Base-by-base conservation (phyloP, 176 grass and related monocot species). In the Otatea glauca region DNA sequence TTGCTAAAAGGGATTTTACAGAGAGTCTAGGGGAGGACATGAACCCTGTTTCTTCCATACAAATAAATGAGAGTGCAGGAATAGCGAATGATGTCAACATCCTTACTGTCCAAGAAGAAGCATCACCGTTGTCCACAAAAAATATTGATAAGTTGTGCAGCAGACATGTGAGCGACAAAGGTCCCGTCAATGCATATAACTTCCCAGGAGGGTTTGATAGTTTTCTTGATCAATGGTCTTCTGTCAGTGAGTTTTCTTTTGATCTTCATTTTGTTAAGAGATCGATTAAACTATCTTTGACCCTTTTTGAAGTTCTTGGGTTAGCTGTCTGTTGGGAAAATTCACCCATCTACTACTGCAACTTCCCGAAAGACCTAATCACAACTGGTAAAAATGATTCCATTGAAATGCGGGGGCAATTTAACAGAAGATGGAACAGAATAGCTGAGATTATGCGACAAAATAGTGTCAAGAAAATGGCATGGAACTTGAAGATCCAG, bases 271-370 rank as follows among this genome's bases (percentile, higher is more conserved):
- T 95, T 87, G 42, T 86, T 29, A 95, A 86, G 85, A 88, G 78
- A 71, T 58, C 81, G 66, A 67, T 86, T 56, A 85, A 83, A 72
- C 32, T 74, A 75, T 88, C 85, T 48, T 84, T 3, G 11, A 59
- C 18, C 74, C 13, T 82, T 86, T 94, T 91, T 81, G 95, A 98
- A 90, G 86, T 95, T 78, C 78, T 95, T 81, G 95, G 95, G 54
- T 77, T 98, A 68, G 92, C 95, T 51, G 76, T 98, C 73, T 98
- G 92, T 81, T 98, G 95, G 95, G 91, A 95, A 82, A 91, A 86
- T 75, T 98, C 92, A 43, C 85, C 92, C 6, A 76, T 98, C 64
- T 98, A 92, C 42, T 98, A 98, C 82, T 94, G 85, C 86, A 95
- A 90, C 74, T 93, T 98, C 68, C 85, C 91, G 4, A 98, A 94